Base-by-base conservation (phyloP, 768 basidiomycete genomes). In the Sutorius australiensis region DNA sequence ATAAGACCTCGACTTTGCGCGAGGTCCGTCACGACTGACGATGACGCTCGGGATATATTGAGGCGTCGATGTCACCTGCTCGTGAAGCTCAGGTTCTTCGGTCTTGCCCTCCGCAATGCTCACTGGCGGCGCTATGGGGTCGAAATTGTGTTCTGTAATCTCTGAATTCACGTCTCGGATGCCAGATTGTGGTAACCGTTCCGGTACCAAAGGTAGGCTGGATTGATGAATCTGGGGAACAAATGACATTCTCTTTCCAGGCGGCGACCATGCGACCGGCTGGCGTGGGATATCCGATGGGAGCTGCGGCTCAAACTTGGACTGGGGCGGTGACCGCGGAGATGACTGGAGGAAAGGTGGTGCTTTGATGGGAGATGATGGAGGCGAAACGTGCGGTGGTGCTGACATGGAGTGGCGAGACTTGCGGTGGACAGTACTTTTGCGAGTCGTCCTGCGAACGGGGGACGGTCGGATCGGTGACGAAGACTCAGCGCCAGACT, bases 401-500 rank as follows among this genome's bases (percentile, higher is more conserved):
- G 83, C 86, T 13, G 89, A 89, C 56, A 80, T 76, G 3, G 87
- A 87, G 65, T 86, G 85, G 44, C 86, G 83, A 28, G 80, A 76
- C 62, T 79, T 85, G 39, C 75, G 79, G 6, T 74, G 62, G 7
- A 53, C 58, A 54, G 59, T 53, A 63, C 65, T 54, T 56, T 73
- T 77, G 56, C 78, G 72, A 53, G 76, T 64, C 41, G 74, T 57
- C 69, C 77, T 76, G 58, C 75, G 70, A 53, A 71, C 54, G 41
- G 84, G 86, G 6, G 84, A 80, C 33, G 86, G 82, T 16, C 84
- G 84, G 10, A 66, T 69, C 32, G 90, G 89, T 13, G 89, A 91
- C 7, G 89, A 89, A n/a, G 86, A 87, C 61, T 92, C 90, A 5
- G 86, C 86, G n/a, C 89, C 90, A 9, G 89, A 91, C 64, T 93